Conservation (phyloP, 768 basidiomycete species). For the Lentinula aciculospora region DNA sequence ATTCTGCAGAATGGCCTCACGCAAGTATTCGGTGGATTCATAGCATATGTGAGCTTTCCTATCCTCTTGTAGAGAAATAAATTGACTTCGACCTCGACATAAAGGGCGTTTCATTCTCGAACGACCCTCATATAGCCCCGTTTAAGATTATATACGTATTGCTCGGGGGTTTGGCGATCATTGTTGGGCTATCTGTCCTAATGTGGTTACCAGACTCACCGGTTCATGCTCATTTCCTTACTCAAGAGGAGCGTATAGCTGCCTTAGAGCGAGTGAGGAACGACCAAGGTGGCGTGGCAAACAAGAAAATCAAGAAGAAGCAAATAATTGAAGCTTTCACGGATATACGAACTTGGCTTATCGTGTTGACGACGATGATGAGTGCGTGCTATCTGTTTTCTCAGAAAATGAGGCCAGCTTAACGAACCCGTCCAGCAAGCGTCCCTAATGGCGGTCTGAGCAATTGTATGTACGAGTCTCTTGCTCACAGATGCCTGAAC, state of each 20-base stretch:
- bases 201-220: slow-evolving; percentile 65
- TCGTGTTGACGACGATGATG: slow-evolving; percentile 51
- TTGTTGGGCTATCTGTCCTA: slow-evolving; percentile 50
- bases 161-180: slow-evolving; percentile 53
- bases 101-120: slow-evolving; percentile 53
- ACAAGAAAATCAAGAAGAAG: slow-evolving; percentile 52
- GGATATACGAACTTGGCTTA: slow-evolving; percentile 58
- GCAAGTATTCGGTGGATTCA: slow-evolving; percentile 55
- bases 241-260: slow-evolving; percentile 54
- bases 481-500: background rate
- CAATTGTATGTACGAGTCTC: slow-evolving; percentile 43
- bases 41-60: slow-evolving; percentile 43
- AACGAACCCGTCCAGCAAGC: slow-evolving; percentile 34
- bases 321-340: slow-evolving; percentile 52
- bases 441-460: slow-evolving; percentile 61
- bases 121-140: slow-evolving; percentile 40
- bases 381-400: slow-evolving; percentile 32
- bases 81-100: background rate
- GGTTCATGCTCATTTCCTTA: slow-evolving; percentile 51
- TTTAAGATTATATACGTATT: slow-evolving; percentile 61
- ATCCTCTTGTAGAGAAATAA: background rate
- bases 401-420: background rate
- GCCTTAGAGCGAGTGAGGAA: slow-evolving; percentile 62
- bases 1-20: slow-evolving; percentile 49
- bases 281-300: slow-evolving; percentile 59